Conservation (phyloP, 1,284 basidiomycete species). For the Phellinidium pouzarii region DNA sequence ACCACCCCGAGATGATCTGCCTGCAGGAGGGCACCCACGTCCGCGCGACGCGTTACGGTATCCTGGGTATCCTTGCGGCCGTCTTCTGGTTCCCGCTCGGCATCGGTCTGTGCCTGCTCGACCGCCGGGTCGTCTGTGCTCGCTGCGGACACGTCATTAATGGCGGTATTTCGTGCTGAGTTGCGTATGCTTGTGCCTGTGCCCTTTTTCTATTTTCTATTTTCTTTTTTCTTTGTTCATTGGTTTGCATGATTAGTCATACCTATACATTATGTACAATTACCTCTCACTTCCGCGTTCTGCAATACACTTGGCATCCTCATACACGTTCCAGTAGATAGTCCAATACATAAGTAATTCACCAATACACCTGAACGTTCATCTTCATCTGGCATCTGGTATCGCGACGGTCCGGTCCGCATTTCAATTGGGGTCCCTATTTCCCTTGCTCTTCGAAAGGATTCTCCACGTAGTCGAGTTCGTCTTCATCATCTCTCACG, state of each 20-base stretch:
- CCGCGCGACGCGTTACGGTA: conserved; percentile 41
- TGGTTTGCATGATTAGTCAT: background rate
- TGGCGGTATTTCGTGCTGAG: conserved; percentile 20
- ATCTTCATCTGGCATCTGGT: background rate
- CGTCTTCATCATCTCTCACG: conserved; percentile 40
- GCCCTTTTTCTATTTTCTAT: background rate
- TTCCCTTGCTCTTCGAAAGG: conserved; percentile 47
- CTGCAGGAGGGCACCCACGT: conserved; percentile 65
- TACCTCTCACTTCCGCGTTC: too few relatives aligned
- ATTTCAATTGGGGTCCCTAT: background rate
- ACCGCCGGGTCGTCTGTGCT: conserved; percentile 56
- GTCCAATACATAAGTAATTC: background rate
- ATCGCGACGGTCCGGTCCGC: background rate
- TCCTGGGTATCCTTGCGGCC: conserved; percentile 62
- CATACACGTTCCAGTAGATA: background rate
- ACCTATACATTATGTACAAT: background rate
- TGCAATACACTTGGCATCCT: background rate
- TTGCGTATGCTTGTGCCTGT: too few relatives aligned
- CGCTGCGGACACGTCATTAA: conserved; percentile 41
- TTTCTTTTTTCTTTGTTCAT: background rate
- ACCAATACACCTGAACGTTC: background rate
- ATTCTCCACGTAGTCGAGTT: conserved; percentile 60
- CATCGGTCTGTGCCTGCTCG: conserved; percentile 65
- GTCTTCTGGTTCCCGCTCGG: conserved; percentile 79
- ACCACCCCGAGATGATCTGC: conserved; percentile 75